Evolutionary conservation across 106 monocot genomes (phyloP).

Genomic region (Dendrobium huoshanense): DNA sequence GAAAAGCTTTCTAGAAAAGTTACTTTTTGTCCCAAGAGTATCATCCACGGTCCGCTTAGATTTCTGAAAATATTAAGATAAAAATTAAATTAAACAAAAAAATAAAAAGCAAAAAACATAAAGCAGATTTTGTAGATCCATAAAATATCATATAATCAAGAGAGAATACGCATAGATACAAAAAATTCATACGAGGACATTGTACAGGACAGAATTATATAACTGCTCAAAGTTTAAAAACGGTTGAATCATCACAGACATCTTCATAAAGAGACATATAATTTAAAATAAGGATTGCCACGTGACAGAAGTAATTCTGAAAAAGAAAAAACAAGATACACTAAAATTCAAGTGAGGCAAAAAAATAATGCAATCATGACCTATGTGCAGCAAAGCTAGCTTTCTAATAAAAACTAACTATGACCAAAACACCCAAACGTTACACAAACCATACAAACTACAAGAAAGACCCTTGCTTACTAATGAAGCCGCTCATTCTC

Average conservation of each 20-base stretch:
- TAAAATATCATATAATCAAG: not conserved
- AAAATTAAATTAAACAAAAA: not conserved
- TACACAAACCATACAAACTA: not conserved
- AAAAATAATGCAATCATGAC: not conserved
- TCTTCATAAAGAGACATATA: not conserved
- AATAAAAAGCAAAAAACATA: not conserved
- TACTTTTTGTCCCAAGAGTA: slow-evolving; percentile 6
- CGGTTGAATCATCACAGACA: not conserved
- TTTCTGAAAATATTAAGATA: slow-evolving; percentile 4
- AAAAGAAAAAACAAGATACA: not conserved
- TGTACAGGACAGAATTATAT: not conserved
- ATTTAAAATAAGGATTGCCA: not conserved
- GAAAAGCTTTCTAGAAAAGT: not conserved
- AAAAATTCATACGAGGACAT: not conserved
- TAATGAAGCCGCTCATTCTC: not conserved
- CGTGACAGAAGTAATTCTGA: not conserved
- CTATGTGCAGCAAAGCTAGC: not conserved
- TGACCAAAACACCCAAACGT: not conserved
- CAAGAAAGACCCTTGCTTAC: not conserved
- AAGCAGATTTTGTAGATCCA: not conserved
- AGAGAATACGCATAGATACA: not conserved
- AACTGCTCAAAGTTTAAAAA: not conserved
- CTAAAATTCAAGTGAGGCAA: not conserved
- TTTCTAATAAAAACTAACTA: not conserved
- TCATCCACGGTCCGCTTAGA: not conserved